Conservation (phyloP, 2,329 filamentous ascomycete species). For the Sporothrix luriei region DNA sequence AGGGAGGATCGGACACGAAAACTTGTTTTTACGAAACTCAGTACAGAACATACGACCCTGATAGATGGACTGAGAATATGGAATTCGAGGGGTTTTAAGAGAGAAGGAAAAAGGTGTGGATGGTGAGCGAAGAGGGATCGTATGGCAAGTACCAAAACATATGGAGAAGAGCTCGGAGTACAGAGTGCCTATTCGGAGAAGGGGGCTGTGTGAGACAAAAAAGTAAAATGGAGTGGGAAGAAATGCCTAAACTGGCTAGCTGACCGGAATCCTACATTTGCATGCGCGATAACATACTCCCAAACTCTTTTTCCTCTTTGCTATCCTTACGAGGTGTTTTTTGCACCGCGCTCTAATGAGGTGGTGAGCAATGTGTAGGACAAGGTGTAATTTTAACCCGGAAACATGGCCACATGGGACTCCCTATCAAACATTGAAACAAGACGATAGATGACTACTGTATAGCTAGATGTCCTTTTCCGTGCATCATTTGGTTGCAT, state of each 20-base stretch:
- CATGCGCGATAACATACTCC: too few relatives aligned
- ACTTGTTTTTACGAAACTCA: too few relatives aligned
- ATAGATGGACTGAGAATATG: background rate
- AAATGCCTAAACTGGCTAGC: background rate
- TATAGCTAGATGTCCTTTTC: background rate
- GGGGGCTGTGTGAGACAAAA: background rate
- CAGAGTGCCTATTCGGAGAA: too few relatives aligned
- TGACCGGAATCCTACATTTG: too few relatives aligned
- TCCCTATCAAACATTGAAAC: too few relatives aligned
- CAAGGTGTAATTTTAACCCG: too few relatives aligned
- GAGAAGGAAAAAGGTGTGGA: constrained; percentile 14
- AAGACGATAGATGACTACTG: background rate
- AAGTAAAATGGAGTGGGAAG: background rate
- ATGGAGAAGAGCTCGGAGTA: background rate
- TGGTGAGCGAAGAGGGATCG: background rate
- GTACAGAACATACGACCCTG: background rate
- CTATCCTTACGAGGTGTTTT: too few relatives aligned
- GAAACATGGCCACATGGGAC: too few relatives aligned
- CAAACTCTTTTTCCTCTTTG: background rate
- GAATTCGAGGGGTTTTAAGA: background rate
- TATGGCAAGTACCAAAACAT: background rate
- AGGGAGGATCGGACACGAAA: background rate
- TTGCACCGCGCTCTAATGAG: too few relatives aligned
- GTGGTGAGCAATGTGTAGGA: too few relatives aligned
- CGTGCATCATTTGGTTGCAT: background rate